Conservation (phyloP, 75 land plant species). For the Pseudotsuga menziesii region DNA sequence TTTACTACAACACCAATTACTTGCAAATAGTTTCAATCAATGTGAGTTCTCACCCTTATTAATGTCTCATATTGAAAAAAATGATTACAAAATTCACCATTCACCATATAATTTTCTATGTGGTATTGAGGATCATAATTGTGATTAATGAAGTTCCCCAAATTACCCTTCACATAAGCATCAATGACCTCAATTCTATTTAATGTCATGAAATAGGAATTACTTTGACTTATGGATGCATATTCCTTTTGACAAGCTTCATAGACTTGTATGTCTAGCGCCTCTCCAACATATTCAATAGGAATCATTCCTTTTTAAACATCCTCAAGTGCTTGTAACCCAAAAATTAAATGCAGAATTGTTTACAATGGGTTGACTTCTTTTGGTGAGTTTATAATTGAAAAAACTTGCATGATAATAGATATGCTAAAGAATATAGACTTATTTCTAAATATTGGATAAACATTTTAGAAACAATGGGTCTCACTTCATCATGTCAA, state of each 20-base stretch:
- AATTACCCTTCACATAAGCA: slow-evolving; percentile 91
- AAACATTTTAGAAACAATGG: neutral
- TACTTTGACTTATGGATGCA: slow-evolving; percentile 72
- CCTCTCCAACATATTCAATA: slow-evolving; percentile 99
- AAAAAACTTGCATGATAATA: neutral
- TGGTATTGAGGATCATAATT: slow-evolving; percentile 93
- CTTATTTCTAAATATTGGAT: neutral
- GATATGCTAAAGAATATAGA: neutral
- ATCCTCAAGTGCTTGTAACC: slow-evolving; percentile 58
- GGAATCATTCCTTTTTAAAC: slow-evolving; percentile 60
- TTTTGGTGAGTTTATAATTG: no score
- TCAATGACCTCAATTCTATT: slow-evolving; percentile 93
- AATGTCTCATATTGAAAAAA: slow-evolving; percentile 75
- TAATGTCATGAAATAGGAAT: slow-evolving; percentile 96
- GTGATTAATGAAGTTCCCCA: slow-evolving; percentile 93
- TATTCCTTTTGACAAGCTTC: slow-evolving; percentile 82
- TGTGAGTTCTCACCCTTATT: slow-evolving; percentile 86
- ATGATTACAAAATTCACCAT: slow-evolving; percentile 94
- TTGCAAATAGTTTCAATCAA: slow-evolving; percentile 88
- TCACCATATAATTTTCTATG: slow-evolving; percentile 97
- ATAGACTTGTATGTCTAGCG: slow-evolving; percentile 71
- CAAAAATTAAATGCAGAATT: slow-evolving; percentile 5
- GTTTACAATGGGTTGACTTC: no score
- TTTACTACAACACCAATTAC: slow-evolving; percentile 92
- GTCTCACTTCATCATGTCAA: neutral